A percentile compares a stretch with the other conserved stretches of the same genome.
These are phyloP conservation scores for Nidularia sp. DNA, from an alignment of 768 basidiomycete genomes.

Conservation along the genomic window DNA sequence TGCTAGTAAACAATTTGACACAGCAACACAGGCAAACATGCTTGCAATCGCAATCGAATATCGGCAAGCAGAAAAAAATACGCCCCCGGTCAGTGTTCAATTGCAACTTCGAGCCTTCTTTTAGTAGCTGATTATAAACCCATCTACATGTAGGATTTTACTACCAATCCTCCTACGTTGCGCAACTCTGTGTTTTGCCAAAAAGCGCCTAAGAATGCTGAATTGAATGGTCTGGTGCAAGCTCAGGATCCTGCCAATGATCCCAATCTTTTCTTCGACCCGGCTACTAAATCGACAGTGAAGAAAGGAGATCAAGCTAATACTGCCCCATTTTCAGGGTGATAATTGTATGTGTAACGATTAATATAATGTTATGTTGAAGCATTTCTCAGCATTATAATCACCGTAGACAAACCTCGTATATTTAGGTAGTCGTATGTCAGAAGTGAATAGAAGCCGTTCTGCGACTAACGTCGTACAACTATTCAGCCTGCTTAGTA, in stretches of 20 bases:
- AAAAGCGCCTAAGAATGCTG: conserved; percentile 43
- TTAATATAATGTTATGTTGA: too few relatives aligned
- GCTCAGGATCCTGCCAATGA: conserved; percentile 49
- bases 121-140: background rate
- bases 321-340: conserved; percentile 35
- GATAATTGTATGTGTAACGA: too few relatives aligned
- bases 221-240: conserved; percentile 48
- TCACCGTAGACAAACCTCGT: too few relatives aligned
- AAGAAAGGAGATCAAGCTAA: conserved; percentile 42
- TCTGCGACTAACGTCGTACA: too few relatives aligned
- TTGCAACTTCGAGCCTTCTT: background rate
- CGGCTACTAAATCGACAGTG: conserved; percentile 33
- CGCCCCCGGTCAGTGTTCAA: conserved; percentile 42
- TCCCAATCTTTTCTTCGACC: conserved; percentile 49
- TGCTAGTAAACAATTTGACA: conserved; percentile 48
- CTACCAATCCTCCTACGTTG: conserved; percentile 42
- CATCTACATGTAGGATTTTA: conserved; percentile 37
- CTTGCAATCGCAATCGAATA: conserved; percentile 48
- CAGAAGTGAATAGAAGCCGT: too few relatives aligned
- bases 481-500: too few relatives aligned
- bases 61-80: conserved; percentile 57
- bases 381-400: too few relatives aligned
- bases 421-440: too few relatives aligned
- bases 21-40: conserved; percentile 45
- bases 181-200: conserved; percentile 59